Evolutionary conservation across 495 filamentous ascomycete genomes (phyloP), one percentile per base, ranked within the genome.

Genomic region (Hypoxylon cercidicola): DNA sequence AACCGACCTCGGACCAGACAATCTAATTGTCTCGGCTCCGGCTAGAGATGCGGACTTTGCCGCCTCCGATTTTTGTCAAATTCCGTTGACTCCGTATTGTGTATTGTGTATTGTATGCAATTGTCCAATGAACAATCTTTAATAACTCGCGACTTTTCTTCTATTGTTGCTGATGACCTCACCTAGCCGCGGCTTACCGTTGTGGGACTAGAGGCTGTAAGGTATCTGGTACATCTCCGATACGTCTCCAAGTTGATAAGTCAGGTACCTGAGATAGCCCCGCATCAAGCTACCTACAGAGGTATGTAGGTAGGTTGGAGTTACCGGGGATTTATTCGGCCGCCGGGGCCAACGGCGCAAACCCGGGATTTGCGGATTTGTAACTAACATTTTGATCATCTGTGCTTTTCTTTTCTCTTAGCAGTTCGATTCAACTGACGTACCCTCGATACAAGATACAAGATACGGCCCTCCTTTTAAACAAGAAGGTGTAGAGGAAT

Each of bases 1-100:
- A 55, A 60, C 63, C 56, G 63, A 56, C 63, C 51, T 66, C 51
- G 51, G 56, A 66, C 51, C 63, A 47, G 41, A 40, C 53, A 25
- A 25, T 25, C 23, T 16, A 21, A 19, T n/a, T 16, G 18, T 44
- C 41, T 44, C 41, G 41, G 44, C 21, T 46, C 10, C 30, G 30
- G 30, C 30, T 32, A 51, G 32, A 32, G 8, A 32, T 11, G 23
- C 30, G 5, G 5, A 9, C 30, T 32, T 32, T 32, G 30, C 30
- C 30, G 30, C 30, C 30, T 1, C 30, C 30, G 30, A 32, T 10
- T 32, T 25, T 32, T 32, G 1, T 32, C 30, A 10, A 32, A 32
- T 32, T 32, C 9, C 30, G 7, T 28, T 7, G 7, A 28, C 25
- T 7, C 7, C 25, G 25, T 28, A 28, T 7, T 3, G 34, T 11